Evolutionary conservation across 306 rosid species (phyloP).

Genomic region (Chamaecrista fasciculata): DNA sequence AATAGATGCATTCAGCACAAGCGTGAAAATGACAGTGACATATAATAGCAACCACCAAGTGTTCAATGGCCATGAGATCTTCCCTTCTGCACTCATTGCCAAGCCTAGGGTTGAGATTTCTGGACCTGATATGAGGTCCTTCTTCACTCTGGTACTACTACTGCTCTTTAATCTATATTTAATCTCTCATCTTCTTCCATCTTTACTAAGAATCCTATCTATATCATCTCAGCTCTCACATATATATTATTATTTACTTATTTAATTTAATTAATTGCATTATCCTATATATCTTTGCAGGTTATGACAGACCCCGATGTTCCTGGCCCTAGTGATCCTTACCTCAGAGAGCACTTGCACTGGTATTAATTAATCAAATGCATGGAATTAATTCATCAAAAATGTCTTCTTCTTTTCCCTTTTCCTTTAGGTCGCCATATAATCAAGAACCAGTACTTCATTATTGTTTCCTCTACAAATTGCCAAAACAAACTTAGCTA

Average conservation of each 20-base stretch:
- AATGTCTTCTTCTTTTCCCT: not conserved
- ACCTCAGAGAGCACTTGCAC: slow-evolving; percentile 85
- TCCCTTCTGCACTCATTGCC: slow-evolving; percentile 64
- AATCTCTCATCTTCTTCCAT: too few species aligned
- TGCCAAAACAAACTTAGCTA: not conserved
- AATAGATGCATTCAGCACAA: slow-evolving; percentile 65
- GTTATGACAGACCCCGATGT: slow-evolving; percentile 95
- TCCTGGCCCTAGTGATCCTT: slow-evolving; percentile 98
- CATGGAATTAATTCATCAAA: too few species aligned
- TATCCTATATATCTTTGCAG: too few species aligned
- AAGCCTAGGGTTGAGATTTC: slow-evolving; percentile 85
- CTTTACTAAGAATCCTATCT: too few species aligned
- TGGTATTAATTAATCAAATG: slow-evolving; percentile 51
- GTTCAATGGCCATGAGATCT: slow-evolving; percentile 82
- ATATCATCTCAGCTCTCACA: too few species aligned
- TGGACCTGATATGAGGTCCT: slow-evolving; percentile 84
- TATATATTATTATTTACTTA: too few species aligned
- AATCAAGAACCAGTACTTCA: not conserved
- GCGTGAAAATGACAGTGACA: slow-evolving; percentile 54
- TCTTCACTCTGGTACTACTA: slow-evolving; percentile 89
- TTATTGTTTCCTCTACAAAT: too few species aligned
- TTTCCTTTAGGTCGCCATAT: not conserved
- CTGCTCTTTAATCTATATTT: too few species aligned
- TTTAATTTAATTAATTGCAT: too few species aligned
- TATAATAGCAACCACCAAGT: slow-evolving; percentile 66